Conservation (phyloP, 176 grass and related monocot genomes). For the Urochloa ruziziensis region DNA sequence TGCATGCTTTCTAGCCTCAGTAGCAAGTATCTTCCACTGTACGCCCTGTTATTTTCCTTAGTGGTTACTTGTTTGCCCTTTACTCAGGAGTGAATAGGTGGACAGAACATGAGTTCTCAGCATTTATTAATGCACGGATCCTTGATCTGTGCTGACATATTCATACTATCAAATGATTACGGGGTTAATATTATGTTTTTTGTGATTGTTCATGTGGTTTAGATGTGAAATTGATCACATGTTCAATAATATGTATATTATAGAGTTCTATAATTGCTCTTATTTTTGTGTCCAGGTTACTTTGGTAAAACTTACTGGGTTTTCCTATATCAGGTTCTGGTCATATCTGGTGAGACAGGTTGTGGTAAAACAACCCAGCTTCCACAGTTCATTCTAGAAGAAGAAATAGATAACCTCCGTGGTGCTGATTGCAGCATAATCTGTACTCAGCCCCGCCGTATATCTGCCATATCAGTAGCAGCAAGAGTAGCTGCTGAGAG, state of each 20-base stretch:
- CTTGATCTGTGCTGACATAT: neutral
- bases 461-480: constrained; percentile 94
- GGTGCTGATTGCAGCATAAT: constrained; percentile 93
- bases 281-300: neutral
- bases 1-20: neutral
- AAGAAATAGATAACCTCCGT: constrained; percentile 72
- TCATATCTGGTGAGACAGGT: constrained; percentile 95
- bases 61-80: neutral
- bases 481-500: constrained; percentile 85
- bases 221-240: constrained; percentile 11
- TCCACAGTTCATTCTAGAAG: constrained; percentile 93
- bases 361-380: constrained; percentile 97
- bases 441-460: constrained; percentile 94
- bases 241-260: neutral
- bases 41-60: neutral
- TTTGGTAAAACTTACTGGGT: constrained; percentile 7
- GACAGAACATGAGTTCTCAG: neutral
- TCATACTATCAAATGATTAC: neutral
- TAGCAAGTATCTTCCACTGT: neutral
- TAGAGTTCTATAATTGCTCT: constrained; percentile 7
- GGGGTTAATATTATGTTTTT: neutral
- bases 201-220: neutral
- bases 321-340: constrained; percentile 65
- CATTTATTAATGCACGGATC: neutral
- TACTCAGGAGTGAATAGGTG: neutral